Evolutionary conservation across 371 early-diverging fungal species (phyloP).

Genomic region (Mortierella sp.): DNA sequence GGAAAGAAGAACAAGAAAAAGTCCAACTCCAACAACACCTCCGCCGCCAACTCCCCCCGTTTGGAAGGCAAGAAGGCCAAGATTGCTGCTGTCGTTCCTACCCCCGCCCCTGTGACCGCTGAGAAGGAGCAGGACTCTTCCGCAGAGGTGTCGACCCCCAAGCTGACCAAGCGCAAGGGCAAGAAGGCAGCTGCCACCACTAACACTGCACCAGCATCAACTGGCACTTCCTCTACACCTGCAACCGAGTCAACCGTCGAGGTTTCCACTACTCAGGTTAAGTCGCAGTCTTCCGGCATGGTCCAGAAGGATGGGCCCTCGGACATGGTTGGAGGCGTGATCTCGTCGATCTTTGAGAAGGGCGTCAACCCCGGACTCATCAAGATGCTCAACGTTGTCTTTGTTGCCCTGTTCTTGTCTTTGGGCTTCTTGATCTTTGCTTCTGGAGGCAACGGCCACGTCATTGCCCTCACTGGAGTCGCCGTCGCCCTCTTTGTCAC

Average conservation of each 20-base stretch:
- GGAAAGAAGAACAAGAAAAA: conserved; percentile 56
- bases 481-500: conserved; percentile 48
- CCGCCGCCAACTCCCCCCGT: conserved; percentile 52
- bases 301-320: conserved; percentile 44
- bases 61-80: conserved; percentile 51
- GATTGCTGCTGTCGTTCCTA: conserved; percentile 23
- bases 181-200: conserved; percentile 18
- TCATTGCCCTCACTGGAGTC: conserved; percentile 51
- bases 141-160: conserved; percentile 35
- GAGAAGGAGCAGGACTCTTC: conserved; percentile 34
- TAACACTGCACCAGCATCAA: neutral
- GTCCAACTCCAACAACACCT: conserved; percentile 29
- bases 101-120: conserved; percentile 6
- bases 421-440: conserved; percentile 45
- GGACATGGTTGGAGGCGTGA: conserved; percentile 43
- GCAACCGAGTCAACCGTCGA: neutral
- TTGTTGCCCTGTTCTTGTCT: conserved; percentile 47
- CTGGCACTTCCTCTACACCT: neutral
- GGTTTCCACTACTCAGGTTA: neutral
- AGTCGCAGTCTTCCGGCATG: conserved; percentile 23
- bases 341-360: conserved; percentile 57
- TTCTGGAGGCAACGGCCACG: conserved; percentile 50
- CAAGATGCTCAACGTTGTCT: conserved; percentile 46
- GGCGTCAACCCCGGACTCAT: conserved; percentile 56
- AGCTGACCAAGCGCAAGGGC: conserved; percentile 47